Percentiles rank a stretch among this genome's conserved stretches.
Conservation (phyloP, 495 filamentous ascomycete genomes). For the Apiosordaria backusii region DNA sequence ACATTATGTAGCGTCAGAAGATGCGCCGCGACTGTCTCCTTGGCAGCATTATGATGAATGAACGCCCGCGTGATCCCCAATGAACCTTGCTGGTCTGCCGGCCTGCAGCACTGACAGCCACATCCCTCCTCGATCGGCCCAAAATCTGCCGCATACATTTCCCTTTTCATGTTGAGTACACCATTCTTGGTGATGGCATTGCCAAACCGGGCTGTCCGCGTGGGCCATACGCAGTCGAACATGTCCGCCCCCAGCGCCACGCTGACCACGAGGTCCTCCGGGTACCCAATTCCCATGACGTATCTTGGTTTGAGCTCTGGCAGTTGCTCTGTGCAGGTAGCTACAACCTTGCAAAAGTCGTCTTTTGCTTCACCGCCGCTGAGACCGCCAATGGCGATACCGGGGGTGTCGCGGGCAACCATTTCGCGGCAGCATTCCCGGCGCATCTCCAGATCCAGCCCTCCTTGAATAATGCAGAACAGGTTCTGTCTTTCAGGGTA, state of each 20-base stretch:
- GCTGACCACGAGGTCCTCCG: constrained; percentile 89
- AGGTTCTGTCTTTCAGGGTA: constrained; percentile 81
- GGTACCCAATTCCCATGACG: constrained; percentile 98
- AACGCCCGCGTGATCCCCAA: constrained; percentile 85
- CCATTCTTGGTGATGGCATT: constrained; percentile 84
- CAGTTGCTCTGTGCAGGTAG: constrained; percentile 77
- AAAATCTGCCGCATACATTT: constrained; percentile 75
- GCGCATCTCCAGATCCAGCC: constrained; percentile 85
- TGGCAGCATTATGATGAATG: constrained; percentile 84
- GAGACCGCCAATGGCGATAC: constrained; percentile 93
- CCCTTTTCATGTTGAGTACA: constrained; percentile 75
- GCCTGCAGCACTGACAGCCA: constrained; percentile 71
- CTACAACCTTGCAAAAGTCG: constrained; percentile 63
- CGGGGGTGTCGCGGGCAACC: constrained; percentile 86
- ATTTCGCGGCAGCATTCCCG: constrained; percentile 82
- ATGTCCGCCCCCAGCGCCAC: constrained; percentile 94
- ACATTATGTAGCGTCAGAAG: constrained; percentile 94
- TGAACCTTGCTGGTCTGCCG: constrained; percentile 58
- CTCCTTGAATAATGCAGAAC: constrained; percentile 99
- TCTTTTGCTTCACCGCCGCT: constrained; percentile 72
- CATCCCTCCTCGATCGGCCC: constrained; percentile 78
- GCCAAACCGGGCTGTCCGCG: constrained; percentile 90
- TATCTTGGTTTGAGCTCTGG: constrained; percentile 92
- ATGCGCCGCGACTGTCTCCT: constrained; percentile 95
- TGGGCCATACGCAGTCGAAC: constrained; percentile 99